Evolutionary conservation across 2,329 filamentous ascomycete species (phyloP).

Genomic region (Cladosporium phlei): DNA sequence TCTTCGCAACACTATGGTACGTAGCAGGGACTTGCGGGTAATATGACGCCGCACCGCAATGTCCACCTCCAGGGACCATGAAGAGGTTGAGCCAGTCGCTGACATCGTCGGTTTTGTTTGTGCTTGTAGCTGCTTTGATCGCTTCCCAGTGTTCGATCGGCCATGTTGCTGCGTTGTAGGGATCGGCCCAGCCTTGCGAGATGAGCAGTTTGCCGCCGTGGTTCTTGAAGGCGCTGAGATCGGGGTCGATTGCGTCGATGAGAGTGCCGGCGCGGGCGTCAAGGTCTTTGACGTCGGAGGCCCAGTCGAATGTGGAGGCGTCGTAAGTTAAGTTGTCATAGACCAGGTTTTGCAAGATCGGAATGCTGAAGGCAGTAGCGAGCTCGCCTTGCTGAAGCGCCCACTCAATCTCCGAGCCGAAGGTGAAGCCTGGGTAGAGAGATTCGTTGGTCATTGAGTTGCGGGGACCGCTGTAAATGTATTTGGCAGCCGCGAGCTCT

Average conservation of each 20-base stretch:
- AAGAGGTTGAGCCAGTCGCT: constrained; percentile 36
- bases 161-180: constrained; percentile 32
- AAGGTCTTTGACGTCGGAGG: constrained; percentile 32
- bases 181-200: constrained; percentile 30
- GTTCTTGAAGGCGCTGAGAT: constrained; percentile 30
- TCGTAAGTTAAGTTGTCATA: constrained; percentile 37
- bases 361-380: constrained; percentile 33
- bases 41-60: constrained; percentile 32
- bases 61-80: constrained; percentile 35
- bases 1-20: constrained; percentile 24
- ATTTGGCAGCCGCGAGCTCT: constrained; percentile 31
- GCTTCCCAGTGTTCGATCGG: constrained; percentile 27
- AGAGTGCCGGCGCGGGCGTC: constrained; percentile 30
- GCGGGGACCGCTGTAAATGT: constrained; percentile 32
- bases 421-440: constrained; percentile 39
- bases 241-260: constrained; percentile 36
- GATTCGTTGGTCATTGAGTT: constrained; percentile 20
- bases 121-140: constrained; percentile 14
- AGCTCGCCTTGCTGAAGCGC: constrained; percentile 33
- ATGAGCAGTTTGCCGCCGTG: constrained; percentile 36
- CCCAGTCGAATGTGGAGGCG: constrained; percentile 35
- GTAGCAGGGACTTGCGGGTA: constrained; percentile 31
- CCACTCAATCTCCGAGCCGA: constrained; percentile 40
- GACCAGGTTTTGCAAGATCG: constrained; percentile 41
- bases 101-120: constrained; percentile 23